phyloP scores from a whole-genome alignment of 495 filamentous ascomycete genomes.

The Oidiodendron maius region DNA sequence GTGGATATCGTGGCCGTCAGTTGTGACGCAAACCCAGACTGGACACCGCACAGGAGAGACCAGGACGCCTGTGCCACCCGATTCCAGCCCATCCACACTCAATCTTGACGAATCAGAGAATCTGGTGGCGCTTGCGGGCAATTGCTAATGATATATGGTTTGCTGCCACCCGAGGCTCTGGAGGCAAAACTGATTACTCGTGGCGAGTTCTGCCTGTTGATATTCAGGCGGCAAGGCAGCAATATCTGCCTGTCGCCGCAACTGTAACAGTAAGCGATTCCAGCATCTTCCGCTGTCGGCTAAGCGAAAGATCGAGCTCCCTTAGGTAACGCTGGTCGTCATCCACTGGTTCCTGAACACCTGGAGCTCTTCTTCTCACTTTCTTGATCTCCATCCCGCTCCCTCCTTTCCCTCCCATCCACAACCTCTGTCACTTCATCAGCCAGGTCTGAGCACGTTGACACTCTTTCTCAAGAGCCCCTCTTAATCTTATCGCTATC shows the following conservation, averaged over 20 bases:
- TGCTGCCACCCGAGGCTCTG: neutral
- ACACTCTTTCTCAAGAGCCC: constrained; percentile 5
- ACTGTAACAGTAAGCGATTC: no score
- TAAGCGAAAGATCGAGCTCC: neutral
- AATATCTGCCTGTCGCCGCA: no score
- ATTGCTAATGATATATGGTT: no score
- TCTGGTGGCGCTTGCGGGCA: no score
- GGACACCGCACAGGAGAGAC: no score
- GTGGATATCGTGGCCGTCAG: no score
- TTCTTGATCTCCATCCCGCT: neutral
- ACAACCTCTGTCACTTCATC: neutral
- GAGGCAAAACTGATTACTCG: neutral
- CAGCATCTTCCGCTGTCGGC: neutral
- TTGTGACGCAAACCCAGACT: no score
- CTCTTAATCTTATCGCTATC: constrained; percentile 1
- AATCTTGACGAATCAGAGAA: no score
- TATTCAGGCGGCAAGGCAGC: neutral
- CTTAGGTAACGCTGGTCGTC: neutral
- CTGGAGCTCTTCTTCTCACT: neutral
- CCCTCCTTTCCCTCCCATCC: constrained; percentile 6
- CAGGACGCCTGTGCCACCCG: no score
- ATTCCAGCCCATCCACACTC: no score
- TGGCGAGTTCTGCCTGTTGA: neutral
- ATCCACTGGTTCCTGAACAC: constrained; percentile 5
- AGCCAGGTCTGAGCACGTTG: no score